These are phyloP conservation scores for Bromus sterilis DNA, from an alignment of 176 grass and related monocot species.

Conservation along the genomic window DNA sequence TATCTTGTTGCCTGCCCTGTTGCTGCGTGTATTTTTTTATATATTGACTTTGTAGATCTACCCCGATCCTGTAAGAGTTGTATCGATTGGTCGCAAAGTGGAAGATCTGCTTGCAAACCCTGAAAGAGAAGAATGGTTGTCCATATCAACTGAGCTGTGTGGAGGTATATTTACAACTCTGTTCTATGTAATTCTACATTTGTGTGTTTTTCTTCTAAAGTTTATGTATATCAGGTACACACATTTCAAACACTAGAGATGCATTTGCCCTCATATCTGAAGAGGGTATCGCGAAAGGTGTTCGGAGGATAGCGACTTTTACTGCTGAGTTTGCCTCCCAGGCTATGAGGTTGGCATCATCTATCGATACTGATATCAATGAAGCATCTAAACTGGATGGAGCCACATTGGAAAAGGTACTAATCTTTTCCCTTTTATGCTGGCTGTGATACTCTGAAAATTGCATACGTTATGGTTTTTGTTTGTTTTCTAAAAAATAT, in stretches of 20 bases:
- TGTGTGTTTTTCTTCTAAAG: background rate
- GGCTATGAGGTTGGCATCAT: conserved; percentile 58
- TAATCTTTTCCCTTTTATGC: background rate
- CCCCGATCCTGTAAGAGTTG: conserved; percentile 92
- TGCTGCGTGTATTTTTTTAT: background rate
- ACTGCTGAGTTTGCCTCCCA: conserved; percentile 69
- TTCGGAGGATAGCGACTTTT: conserved; percentile 90
- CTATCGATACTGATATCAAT: conserved; percentile 57
- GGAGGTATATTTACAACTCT: conserved; percentile 62
- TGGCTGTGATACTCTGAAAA: background rate
- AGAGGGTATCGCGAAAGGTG: conserved; percentile 96
- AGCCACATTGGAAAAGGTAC: conserved; percentile 70
- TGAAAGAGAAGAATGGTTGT: conserved; percentile 83
- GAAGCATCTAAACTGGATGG: conserved; percentile 55
- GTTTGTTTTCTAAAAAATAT: too few species aligned
- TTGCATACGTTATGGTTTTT: too few species aligned
- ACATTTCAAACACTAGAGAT: conserved; percentile 82
- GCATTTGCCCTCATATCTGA: conserved; percentile 92
- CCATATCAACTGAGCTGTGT: conserved; percentile 87
- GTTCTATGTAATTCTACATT: background rate
- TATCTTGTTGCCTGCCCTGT: background rate
- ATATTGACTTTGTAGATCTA: conserved; percentile 54
- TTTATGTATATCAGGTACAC: conserved; percentile 58
- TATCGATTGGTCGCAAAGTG: conserved; percentile 81
- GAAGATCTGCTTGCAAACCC: conserved; percentile 70